These are phyloP conservation scores for Nitzschia inconspicua DNA, from an alignment of 108 stramenopile species.

Conservation along the genomic window DNA sequence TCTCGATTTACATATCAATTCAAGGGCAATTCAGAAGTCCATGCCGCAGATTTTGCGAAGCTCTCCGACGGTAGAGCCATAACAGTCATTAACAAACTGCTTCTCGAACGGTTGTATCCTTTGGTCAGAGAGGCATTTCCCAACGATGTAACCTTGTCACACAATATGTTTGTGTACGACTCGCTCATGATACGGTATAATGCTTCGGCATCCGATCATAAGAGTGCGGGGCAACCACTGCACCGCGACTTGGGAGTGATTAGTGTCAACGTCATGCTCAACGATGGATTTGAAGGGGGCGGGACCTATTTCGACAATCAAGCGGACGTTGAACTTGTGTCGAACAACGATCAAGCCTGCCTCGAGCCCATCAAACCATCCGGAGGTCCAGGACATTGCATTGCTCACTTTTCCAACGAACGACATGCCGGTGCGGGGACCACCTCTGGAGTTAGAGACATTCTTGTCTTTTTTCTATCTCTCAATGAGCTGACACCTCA, in stretches of 20 bases:
- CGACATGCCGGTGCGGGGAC: slow-evolving; percentile 72
- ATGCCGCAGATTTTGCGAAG: slow-evolving; percentile 31
- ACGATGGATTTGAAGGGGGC: slow-evolving; percentile 57
- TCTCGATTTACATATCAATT: slow-evolving; percentile 46
- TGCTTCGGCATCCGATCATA: slow-evolving; percentile 42
- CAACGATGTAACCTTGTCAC: slow-evolving; percentile 12
- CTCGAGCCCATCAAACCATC: slow-evolving; percentile 41
- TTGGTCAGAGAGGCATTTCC: slow-evolving; percentile 50
- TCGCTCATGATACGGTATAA: slow-evolving; percentile 69
- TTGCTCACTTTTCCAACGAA: slow-evolving; percentile 46
- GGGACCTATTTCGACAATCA: slow-evolving; percentile 74
- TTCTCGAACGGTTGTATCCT: slow-evolving; percentile 46
- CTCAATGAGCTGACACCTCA: too few relatives aligned
- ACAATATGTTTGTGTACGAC: slow-evolving; percentile 54
- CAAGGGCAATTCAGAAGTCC: slow-evolving; percentile 36
- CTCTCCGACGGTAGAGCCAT: background rate
- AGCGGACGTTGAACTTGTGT: background rate
- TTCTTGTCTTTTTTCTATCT: slow-evolving; percentile 69
- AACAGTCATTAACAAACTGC: slow-evolving; percentile 21
- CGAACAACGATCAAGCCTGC: background rate
- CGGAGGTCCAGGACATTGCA: slow-evolving; percentile 41
- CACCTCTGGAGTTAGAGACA: slow-evolving; percentile 52
- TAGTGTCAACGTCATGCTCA: slow-evolving; percentile 65
- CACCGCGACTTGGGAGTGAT: slow-evolving; percentile 72
- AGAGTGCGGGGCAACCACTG: slow-evolving; percentile 62